These are phyloP conservation scores for Ceratocystis lukuohia DNA, from an alignment of 2,329 filamentous ascomycete genomes.

Conservation along the genomic window DNA sequence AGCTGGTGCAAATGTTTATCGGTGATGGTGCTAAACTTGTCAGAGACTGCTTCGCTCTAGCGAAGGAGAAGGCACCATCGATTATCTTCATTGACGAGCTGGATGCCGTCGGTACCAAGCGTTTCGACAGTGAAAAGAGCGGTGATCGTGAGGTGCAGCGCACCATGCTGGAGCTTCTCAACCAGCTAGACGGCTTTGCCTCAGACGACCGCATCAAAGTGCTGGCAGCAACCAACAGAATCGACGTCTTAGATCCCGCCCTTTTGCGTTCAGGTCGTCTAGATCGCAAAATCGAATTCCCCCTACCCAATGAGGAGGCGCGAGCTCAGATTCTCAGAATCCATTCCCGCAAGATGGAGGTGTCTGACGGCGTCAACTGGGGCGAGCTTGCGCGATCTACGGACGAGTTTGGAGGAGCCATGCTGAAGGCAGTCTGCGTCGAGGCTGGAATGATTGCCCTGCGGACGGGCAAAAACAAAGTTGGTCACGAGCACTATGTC, in stretches of 20 bases:
- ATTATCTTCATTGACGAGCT: slow-evolving; percentile 99
- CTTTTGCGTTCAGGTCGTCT: slow-evolving; percentile 82
- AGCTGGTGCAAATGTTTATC: slow-evolving; percentile 99
- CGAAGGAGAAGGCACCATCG: slow-evolving; percentile 95
- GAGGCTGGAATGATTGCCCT: slow-evolving; percentile 99
- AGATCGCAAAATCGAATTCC: slow-evolving; percentile 97
- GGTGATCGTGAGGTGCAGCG: slow-evolving; percentile 96
- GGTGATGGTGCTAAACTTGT: slow-evolving; percentile 97
- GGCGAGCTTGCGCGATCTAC: slow-evolving; percentile 87
- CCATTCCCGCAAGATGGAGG: slow-evolving; percentile 96
- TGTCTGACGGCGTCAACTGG: slow-evolving; percentile 90
- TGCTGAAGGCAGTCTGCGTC: slow-evolving; percentile 96
- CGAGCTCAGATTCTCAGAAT: slow-evolving; percentile 95
- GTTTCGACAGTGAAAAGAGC: slow-evolving; percentile 96
- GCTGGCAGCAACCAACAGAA: slow-evolving; percentile 82
- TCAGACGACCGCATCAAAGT: slow-evolving; percentile 96
- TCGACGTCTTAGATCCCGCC: slow-evolving; percentile 86
- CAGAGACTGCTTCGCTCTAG: slow-evolving; percentile 89
- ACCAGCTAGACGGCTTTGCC: slow-evolving; percentile 95
- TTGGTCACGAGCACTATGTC: slow-evolving; percentile 95
- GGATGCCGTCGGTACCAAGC: slow-evolving; percentile 95
- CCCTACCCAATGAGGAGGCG: slow-evolving; percentile 92
- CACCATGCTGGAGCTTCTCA: slow-evolving; percentile 96
- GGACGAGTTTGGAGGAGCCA: slow-evolving; percentile 94
- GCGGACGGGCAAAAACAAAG: slow-evolving; percentile 86